Percentiles rank a stretch among this genome's conserved stretches.
Conservation (phyloP, 371 early-diverging fungal species). For the Mycotypha africana region DNA sequence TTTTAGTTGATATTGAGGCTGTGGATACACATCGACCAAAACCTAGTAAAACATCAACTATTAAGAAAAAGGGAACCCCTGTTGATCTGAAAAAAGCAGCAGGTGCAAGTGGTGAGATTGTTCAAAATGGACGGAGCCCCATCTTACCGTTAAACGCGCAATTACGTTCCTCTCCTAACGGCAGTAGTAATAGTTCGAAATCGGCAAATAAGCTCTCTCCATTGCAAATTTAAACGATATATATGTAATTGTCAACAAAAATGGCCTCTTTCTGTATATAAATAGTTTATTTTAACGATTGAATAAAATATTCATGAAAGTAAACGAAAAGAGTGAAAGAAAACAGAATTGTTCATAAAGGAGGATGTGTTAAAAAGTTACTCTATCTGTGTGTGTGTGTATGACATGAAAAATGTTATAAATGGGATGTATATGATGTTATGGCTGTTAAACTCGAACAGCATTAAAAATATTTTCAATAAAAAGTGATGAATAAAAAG, state of each 20-base stretch:
- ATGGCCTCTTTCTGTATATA: not conserved
- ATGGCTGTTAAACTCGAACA: too few species aligned
- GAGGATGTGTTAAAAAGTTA: too few species aligned
- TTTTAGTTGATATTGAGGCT: conserved; percentile 72
- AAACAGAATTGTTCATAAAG: not conserved
- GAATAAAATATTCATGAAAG: not conserved
- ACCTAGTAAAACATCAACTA: conserved; percentile 22
- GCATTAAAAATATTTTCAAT: too few species aligned
- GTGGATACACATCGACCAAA: conserved; percentile 82
- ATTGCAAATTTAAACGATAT: not conserved
- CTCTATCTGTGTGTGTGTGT: too few species aligned
- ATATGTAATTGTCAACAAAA: not conserved
- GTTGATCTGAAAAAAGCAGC: not conserved
- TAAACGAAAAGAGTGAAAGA: too few species aligned
- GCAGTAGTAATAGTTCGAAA: not conserved
- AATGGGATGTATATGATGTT: too few species aligned
- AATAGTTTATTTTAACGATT: too few species aligned
- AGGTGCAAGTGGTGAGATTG: conserved; percentile 44
- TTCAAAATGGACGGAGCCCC: conserved; percentile 12
- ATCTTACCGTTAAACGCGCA: conserved; percentile 23
- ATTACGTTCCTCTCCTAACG: conserved; percentile 3
- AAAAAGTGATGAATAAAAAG: too few species aligned
- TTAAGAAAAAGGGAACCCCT: conserved; percentile 8
- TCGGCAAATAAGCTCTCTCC: too few species aligned
- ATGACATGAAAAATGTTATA: too few species aligned